These are phyloP conservation scores for Comarum palustre DNA, from an alignment of 306 rosid genomes.

Conservation along the genomic window DNA sequence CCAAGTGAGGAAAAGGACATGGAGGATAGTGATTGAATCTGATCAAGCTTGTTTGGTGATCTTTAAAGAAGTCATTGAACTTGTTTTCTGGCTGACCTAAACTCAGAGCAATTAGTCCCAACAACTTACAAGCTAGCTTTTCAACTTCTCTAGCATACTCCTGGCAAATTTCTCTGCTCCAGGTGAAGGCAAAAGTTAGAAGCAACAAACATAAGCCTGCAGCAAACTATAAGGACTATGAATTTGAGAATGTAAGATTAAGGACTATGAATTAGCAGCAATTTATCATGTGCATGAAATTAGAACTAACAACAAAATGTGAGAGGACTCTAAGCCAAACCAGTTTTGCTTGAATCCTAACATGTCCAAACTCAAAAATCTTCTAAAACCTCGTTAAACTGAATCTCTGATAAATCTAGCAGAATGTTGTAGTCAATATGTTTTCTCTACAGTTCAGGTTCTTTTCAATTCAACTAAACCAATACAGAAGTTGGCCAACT, in stretches of 20 bases:
- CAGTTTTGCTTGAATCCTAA: background rate
- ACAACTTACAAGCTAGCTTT: constrained; percentile 54
- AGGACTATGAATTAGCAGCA: background rate
- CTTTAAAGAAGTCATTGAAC: constrained; percentile 44
- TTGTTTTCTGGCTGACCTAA: constrained; percentile 47
- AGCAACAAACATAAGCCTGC: background rate
- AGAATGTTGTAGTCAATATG: background rate
- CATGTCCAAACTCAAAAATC: background rate
- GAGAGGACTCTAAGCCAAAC: background rate
- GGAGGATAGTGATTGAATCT: constrained; percentile 73
- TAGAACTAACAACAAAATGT: background rate
- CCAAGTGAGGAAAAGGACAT: constrained; percentile 64
- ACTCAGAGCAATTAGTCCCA: constrained; percentile 56
- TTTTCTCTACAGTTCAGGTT: background rate
- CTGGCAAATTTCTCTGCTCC: constrained; percentile 51
- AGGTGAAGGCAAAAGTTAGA: background rate
- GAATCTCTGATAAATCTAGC: background rate
- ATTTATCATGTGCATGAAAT: background rate
- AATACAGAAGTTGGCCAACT: background rate
- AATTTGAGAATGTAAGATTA: background rate
- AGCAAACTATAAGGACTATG: background rate
- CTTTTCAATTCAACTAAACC: background rate
- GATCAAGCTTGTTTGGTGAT: constrained; percentile 52
- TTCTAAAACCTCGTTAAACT: background rate
- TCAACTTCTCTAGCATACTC: constrained; percentile 58